Percentiles rank a stretch among this genome's conserved stretches.
These are phyloP conservation scores for Fraxinus nigra DNA, from an alignment of 305 asterid genomes.

Conservation along the genomic window DNA sequence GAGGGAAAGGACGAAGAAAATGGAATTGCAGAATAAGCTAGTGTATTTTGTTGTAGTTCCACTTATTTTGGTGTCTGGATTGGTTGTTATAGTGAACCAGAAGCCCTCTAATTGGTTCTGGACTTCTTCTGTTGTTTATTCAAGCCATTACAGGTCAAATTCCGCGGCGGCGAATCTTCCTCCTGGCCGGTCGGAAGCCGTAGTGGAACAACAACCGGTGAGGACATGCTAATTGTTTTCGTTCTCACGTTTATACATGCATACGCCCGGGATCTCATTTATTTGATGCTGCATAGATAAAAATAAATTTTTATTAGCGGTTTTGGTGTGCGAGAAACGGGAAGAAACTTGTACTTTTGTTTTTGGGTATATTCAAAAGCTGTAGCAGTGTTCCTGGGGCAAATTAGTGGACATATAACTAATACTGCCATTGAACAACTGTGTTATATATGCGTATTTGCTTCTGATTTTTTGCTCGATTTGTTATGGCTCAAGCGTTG, in stretches of 20 bases:
- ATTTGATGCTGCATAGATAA: background rate
- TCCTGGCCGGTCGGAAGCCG: background rate
- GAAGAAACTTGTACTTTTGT: background rate
- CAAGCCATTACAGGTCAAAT: background rate
- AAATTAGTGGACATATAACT: background rate
- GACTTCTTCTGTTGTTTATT: constrained; percentile 12
- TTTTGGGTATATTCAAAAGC: background rate
- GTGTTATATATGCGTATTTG: background rate
- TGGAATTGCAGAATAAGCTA: constrained; percentile 18
- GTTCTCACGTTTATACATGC: background rate
- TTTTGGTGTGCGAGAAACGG: background rate
- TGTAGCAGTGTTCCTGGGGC: background rate
- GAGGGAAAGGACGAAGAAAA: background rate
- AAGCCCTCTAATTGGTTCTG: constrained; percentile 21
- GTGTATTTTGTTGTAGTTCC: constrained; percentile 38
- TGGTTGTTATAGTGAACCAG: constrained; percentile 28
- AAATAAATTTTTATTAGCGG: background rate
- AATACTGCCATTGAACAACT: background rate
- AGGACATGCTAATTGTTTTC: background rate
- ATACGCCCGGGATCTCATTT: background rate
- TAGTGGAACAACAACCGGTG: constrained; percentile 23
- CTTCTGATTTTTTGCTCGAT: background rate
- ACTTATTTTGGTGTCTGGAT: constrained; percentile 33
- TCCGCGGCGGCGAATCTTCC: constrained; percentile 18
- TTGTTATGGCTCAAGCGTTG: background rate